These are phyloP conservation scores for Tetrahymena malaccensis DNA, from an alignment of 73 alveolate genomes.

Conservation along the genomic window DNA sequence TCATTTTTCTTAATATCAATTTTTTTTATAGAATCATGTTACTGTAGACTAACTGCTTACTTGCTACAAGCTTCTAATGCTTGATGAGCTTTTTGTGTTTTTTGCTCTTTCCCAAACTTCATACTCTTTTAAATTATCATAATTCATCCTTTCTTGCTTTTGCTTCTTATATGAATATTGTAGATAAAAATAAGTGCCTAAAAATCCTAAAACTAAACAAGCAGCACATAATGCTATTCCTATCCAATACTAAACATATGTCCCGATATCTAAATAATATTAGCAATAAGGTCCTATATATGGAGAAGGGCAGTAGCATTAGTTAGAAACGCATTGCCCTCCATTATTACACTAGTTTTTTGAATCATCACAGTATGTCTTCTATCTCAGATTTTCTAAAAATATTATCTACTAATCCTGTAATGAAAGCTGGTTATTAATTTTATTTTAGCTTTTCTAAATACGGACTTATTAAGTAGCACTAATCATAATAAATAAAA, in stretches of 20 bases:
- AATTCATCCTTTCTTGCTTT: not conserved
- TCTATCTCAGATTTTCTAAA: not conserved
- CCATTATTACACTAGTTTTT: not conserved
- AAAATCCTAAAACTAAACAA: not conserved
- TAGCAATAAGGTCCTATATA: not conserved
- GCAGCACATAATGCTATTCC: not conserved
- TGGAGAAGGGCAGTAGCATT: not conserved
- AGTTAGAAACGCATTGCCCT: not conserved
- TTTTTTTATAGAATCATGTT: too few relatives aligned
- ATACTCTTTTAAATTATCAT: not conserved
- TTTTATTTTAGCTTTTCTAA: not conserved
- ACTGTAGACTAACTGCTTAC: too few relatives aligned
- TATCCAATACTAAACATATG: not conserved
- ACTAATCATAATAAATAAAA: not conserved
- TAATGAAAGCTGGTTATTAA: not conserved
- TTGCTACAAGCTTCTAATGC: too few relatives aligned
- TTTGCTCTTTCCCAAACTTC: not conserved
- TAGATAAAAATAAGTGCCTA: not conserved
- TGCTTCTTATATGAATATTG: not conserved
- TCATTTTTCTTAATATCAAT: too few relatives aligned
- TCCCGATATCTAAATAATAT: not conserved
- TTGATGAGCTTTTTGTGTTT: too few relatives aligned
- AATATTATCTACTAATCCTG: not conserved
- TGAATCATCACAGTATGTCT: not conserved
- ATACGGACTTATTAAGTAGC: not conserved